Base-by-base conservation (phyloP, 139 green algal genomes). In the Auxenochlorella pyrenoidosa region DNA sequence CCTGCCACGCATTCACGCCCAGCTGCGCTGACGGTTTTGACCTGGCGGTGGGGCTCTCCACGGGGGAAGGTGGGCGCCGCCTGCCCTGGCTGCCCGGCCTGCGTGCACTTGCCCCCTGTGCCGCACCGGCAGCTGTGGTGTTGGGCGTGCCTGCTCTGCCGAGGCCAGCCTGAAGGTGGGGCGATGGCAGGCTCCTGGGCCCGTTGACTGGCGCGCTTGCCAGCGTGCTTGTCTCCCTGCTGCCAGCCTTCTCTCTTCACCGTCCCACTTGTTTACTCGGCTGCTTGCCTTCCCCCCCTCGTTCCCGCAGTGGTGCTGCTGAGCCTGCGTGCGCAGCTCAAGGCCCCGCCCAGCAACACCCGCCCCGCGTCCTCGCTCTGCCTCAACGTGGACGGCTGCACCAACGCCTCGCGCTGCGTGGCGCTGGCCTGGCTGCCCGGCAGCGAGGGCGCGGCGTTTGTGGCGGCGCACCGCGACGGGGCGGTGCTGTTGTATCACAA, bases 41-140 rank as follows among this genome's bases (percentile, higher is more conserved):
- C 77, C 59, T 96, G 30, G 83, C 96, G 0, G 91, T 97, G 2
- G 95, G 95, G 16, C 79, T 96, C 10, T 87, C 83, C 19, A 95
- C 94, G 38, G 95, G 95, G 16, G 86, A 94, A 84, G 93, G 94
- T 97, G 77, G 18, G 66, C 66, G 28, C 66, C 63, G 30, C 2
- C 8, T 58, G 6, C 47, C 47, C 47, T 58, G 47, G 8, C 12
- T 58, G 47, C 12, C 12, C 47, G 47, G 47, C n/a, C n/a, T n/a
- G n/a, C n/a, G n/a, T 54, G 8, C 8, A 54, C 47, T 54, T 54
- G 47, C 47, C 6, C 6, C 32, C 6, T 22, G 58, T 28, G 66
- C 82, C 21, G 44, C 41, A 18, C 32, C 8, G 36, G 13, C n/a
- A n/a, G n/a, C n/a, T n/a, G 18, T 51, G 28, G 34, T 3, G 5